These are phyloP conservation scores for Vigna radiata DNA, from an alignment of 306 rosid species.

Conservation along the genomic window DNA sequence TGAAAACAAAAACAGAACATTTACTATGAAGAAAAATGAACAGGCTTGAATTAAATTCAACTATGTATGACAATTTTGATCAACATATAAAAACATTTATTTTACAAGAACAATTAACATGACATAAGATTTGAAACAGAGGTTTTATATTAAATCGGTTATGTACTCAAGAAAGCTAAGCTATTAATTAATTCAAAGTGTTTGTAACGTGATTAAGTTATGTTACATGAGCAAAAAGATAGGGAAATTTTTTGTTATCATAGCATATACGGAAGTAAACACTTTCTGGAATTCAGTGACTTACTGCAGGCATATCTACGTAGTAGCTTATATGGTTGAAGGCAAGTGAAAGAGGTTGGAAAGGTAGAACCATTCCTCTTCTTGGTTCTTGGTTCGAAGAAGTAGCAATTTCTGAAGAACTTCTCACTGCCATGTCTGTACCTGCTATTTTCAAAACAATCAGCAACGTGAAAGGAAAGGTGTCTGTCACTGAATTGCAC, in stretches of 20 bases:
- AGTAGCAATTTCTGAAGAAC: slow-evolving; percentile 19
- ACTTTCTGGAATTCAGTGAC: slow-evolving; percentile 36
- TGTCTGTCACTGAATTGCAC: neutral
- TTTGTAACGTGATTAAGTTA: neutral
- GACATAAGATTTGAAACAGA: neutral
- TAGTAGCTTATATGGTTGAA: slow-evolving; percentile 76
- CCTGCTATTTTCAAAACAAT: slow-evolving; percentile 2
- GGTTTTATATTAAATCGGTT: neutral
- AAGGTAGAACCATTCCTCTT: slow-evolving; percentile 74
- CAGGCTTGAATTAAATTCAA: neutral
- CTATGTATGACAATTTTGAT: neutral
- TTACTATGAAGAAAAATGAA: neutral
- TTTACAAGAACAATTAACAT: neutral
- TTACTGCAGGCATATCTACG: slow-evolving; percentile 83
- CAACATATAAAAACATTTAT: neutral
- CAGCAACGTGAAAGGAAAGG: neutral
- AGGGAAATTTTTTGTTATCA: neutral
- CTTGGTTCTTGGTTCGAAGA: slow-evolving; percentile 31
- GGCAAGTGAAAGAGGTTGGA: slow-evolving; percentile 68
- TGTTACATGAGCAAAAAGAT: slow-evolving; percentile 1
- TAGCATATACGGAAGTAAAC: neutral
- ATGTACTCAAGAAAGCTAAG: neutral
- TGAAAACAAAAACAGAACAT: neutral
- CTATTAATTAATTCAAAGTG: neutral
- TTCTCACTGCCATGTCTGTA: slow-evolving; percentile 39